These are phyloP conservation scores for Solanum hybrid DNA, from an alignment of 305 asterid species.

Conservation along the genomic window DNA sequence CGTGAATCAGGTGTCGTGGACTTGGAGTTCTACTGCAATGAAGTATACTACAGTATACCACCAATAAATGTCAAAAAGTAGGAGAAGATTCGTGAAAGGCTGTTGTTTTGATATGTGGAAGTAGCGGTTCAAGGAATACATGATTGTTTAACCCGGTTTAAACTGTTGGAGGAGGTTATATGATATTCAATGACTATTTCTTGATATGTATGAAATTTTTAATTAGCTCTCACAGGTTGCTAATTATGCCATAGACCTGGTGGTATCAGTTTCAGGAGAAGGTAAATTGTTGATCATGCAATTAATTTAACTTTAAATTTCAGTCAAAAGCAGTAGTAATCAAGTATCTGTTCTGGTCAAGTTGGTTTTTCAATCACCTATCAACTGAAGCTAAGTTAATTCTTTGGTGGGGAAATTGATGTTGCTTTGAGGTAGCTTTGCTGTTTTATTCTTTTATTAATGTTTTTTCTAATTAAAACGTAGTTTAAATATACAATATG, in stretches of 20 bases:
- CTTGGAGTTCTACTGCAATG: neutral
- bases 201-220: neutral
- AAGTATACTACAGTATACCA: neutral
- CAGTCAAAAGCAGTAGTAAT: neutral
- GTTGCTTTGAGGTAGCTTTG: neutral
- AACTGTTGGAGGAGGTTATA: neutral
- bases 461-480: neutral
- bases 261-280: neutral
- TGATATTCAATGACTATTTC: neutral
- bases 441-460: neutral
- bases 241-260: neutral
- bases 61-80: neutral
- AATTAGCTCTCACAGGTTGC: neutral
- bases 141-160: neutral
- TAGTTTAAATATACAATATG: neutral
- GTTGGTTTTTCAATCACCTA: neutral
- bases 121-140: neutral
- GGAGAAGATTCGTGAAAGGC: neutral
- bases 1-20: neutral
- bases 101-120: neutral
- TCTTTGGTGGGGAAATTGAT: neutral
- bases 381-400: neutral
- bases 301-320: neutral
- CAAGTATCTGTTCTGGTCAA: neutral
- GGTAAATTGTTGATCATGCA: neutral